Base-by-base conservation (phyloP, 208 protist genomes). In the Endotrypanum monterogeii region DNA sequence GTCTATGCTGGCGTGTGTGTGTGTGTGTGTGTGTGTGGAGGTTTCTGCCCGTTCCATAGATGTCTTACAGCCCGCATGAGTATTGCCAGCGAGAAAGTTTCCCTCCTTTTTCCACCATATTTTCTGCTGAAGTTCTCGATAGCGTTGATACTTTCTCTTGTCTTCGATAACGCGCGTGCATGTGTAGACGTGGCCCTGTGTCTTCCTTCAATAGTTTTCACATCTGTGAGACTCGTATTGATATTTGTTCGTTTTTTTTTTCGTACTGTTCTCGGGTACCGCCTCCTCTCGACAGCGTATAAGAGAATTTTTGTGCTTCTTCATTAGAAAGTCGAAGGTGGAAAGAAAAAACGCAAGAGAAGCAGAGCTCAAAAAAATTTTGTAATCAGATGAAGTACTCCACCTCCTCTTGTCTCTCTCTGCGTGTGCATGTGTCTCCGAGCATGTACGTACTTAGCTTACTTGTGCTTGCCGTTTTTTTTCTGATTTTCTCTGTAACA, bases 381-480 rank as follows among this genome's bases (percentile, higher is more conserved):
- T n/a, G 35, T 32, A 54, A 41, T 9, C 1, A 68, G 23, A 14
- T 8, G 20, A n/a, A 18, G 0, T 39, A 54, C 11, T 68, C 23
- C 28, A 46, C 14, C 8, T 77, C 41, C 63, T 77, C 67, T 72
- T 52, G 8, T 77, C 30, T 52, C 11, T 48, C 37, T 65, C 3
- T 18, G 11, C 18, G 16, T 41, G 57, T 41, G 30, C 18, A 32
- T 65, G 30, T 46, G 60, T 32, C 7, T 65, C 39, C 41, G 37
- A 2, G 41, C 11, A 5, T 52, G 41, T 67, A 44, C 14, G 18
- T 32, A 25, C 65, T 30, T 28, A 18, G n/a, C 11, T 50, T 56
- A 28, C 23, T 37, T 20, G n/a, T 18, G n/a, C 7, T 67, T 62
- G 25, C 30, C 71, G 46, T 25, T 32, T 67, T 30, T 62, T 62